Evolutionary conservation across 768 basidiomycete genomes (phyloP).

Genomic region (Hortiboletus campestris): DNA sequence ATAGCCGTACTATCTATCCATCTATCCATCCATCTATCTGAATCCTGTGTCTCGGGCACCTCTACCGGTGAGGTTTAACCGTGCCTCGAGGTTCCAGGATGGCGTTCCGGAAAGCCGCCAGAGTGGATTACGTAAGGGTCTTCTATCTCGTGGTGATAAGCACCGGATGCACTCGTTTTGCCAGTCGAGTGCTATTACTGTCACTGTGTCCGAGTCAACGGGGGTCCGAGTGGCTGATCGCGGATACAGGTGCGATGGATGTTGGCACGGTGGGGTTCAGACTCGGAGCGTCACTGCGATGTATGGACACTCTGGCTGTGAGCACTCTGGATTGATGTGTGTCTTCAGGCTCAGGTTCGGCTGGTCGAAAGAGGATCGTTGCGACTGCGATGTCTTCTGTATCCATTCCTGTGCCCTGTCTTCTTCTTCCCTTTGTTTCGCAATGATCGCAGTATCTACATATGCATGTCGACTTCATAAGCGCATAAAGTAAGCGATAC

Average conservation of each 20-base stretch:
- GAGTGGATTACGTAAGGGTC: constrained; percentile 10
- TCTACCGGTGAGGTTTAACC: neutral
- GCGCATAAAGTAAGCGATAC: neutral
- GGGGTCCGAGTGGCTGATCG: constrained; percentile 2
- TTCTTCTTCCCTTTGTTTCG: neutral
- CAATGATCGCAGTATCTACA: neutral
- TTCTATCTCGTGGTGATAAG: constrained; percentile 13
- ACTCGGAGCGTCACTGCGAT: neutral
- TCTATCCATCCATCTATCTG: neutral
- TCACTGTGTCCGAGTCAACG: neutral
- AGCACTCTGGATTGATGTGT: neutral
- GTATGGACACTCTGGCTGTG: neutral
- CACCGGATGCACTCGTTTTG: neutral
- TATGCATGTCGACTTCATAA: neutral
- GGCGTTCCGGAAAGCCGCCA: neutral
- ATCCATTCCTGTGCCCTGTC: neutral
- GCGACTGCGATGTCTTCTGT: neutral
- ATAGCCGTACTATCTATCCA: neutral
- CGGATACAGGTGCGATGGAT: constrained; percentile 1
- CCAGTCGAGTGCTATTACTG: neutral
- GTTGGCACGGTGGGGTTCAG: neutral
- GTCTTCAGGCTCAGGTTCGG: constrained; percentile 1
- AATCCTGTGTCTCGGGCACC: constrained; percentile 8
- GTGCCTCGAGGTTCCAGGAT: constrained; percentile 17
- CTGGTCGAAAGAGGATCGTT: constrained; percentile 2